Conservation (phyloP, 2,329 filamentous ascomycete species). For the Sarocladiaceae sp. region DNA sequence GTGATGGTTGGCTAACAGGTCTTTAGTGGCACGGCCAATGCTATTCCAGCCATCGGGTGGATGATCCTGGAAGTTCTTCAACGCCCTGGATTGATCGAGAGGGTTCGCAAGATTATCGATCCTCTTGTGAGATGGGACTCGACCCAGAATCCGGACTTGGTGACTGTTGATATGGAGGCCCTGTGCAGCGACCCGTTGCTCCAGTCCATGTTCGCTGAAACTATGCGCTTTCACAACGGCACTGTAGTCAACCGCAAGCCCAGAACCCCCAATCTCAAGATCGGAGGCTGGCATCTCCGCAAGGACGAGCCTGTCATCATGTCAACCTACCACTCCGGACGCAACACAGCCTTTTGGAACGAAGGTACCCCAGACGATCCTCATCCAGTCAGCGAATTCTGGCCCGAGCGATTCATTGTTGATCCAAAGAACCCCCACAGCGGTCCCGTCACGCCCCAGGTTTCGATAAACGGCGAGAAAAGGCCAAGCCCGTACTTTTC, state of each 20-base stretch:
- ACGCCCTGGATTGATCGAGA: background rate
- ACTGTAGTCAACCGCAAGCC: background rate
- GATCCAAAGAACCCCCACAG: conserved; percentile 14
- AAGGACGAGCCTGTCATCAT: background rate
- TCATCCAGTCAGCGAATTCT: conserved; percentile 15
- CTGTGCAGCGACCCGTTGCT: background rate
- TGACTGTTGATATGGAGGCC: background rate
- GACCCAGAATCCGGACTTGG: too few species aligned
- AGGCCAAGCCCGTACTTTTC: background rate
- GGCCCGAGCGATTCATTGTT: conserved; percentile 15
- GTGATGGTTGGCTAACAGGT: background rate
- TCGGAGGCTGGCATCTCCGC: background rate
- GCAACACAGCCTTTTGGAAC: conserved; percentile 14
- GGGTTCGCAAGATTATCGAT: background rate
- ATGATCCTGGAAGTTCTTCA: conserved; percentile 2
- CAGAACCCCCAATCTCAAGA: background rate
- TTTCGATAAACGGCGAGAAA: background rate
- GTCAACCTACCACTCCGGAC: background rate
- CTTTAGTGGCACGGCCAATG: background rate
- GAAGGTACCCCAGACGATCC: conserved; percentile 11
- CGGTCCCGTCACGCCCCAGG: conserved; percentile 9
- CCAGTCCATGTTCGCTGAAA: background rate
- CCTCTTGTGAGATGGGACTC: too few species aligned
- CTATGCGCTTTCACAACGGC: background rate
- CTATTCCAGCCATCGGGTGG: background rate